These are phyloP conservation scores for Lolium perenne DNA, from an alignment of 176 grass and related monocot genomes.

Conservation along the genomic window DNA sequence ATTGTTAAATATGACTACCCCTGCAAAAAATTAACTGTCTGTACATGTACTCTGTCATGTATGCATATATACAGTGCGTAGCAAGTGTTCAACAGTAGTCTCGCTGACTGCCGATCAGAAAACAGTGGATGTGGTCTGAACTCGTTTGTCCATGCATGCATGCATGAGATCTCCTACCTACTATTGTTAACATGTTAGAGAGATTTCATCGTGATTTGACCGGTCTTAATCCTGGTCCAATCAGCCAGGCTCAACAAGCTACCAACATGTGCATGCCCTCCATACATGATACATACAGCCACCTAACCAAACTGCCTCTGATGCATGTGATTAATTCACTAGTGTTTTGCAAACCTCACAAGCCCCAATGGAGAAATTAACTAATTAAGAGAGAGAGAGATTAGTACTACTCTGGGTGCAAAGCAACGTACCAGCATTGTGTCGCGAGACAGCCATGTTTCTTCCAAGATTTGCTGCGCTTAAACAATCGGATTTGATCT, in stretches of 20 bases:
- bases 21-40: not conserved
- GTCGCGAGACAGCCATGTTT: not conserved
- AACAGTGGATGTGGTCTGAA: not conserved
- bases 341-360: not conserved
- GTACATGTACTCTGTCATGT: not conserved
- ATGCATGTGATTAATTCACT: not conserved
- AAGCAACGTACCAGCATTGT: slow-evolving; percentile 5
- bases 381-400: not conserved
- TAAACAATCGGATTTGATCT: slow-evolving; percentile 21
- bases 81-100: not conserved
- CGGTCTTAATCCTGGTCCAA: not conserved
- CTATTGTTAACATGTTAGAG: not conserved
- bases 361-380: slow-evolving; percentile 33
- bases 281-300: not conserved
- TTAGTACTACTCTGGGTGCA: slow-evolving; percentile 3
- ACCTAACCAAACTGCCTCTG: not conserved
- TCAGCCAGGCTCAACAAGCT: not conserved
- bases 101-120: not conserved
- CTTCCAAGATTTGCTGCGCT: slow-evolving; percentile 3
- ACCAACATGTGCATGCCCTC: slow-evolving; percentile 15
- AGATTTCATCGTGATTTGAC: slow-evolving; percentile 27
- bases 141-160: not conserved
- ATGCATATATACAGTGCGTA: not conserved
- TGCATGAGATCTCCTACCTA: not conserved
- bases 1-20: not conserved